A percentile compares a stretch with the other conserved stretches of the same genome.
phyloP scores from a whole-genome alignment of 2,329 filamentous ascomycete species.

The Fusarium sp. region DNA sequence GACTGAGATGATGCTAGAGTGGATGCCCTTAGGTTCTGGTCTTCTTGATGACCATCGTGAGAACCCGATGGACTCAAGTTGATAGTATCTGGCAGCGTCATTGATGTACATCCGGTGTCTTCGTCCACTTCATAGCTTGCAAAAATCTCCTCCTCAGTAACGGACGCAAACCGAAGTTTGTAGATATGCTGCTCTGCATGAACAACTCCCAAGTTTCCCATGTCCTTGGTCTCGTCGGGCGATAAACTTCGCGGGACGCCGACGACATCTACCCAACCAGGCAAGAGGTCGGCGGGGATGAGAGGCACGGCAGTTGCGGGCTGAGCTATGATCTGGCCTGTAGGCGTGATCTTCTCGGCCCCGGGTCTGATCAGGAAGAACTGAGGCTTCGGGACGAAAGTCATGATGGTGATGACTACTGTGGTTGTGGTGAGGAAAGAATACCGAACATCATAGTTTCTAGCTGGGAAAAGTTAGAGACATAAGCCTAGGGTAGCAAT shows the following conservation, averaged over 20 bases:
- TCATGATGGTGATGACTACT: constrained; percentile 25
- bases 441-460: not conserved
- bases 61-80: not conserved
- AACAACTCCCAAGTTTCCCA: constrained; percentile 55
- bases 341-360: constrained; percentile 37
- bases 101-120: not conserved
- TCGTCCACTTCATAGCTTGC: constrained; percentile 6
- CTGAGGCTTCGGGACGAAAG: constrained; percentile 36
- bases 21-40: not conserved
- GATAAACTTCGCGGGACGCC: constrained; percentile 58
- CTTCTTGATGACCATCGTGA: not conserved
- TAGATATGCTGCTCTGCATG: constrained; percentile 40
- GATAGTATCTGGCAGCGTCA: not conserved
- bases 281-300: constrained; percentile 66
- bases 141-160: constrained; percentile 1
- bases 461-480: not conserved
- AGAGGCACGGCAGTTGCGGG: constrained; percentile 61
- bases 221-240: constrained; percentile 53
- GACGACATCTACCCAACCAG: constrained; percentile 57
- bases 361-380: constrained; percentile 60
- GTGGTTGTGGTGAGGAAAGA: not conserved
- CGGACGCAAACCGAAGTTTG: constrained; percentile 30
- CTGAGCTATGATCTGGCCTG: constrained; percentile 38
- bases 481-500: not conserved
- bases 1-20: not conserved